Evolutionary conservation across 352 stramenopile species (phyloP).

Genomic region (Globisporangium mamillatum): DNA sequence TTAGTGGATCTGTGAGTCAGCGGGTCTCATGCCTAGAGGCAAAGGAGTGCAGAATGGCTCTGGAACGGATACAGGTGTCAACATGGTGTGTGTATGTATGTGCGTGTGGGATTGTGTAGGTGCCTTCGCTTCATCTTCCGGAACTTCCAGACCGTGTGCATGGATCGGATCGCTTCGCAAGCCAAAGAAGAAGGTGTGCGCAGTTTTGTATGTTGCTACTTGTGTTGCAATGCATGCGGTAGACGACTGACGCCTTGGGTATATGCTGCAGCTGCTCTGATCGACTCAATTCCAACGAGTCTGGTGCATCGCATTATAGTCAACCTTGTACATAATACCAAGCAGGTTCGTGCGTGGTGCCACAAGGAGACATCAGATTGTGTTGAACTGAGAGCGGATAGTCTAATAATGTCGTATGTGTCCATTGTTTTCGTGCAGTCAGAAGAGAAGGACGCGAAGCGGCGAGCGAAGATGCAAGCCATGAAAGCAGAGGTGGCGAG

Average conservation of each 20-base stretch:
- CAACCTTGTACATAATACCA: slow-evolving; percentile 56
- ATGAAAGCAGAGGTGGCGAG: slow-evolving; percentile 29
- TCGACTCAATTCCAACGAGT: slow-evolving; percentile 57
- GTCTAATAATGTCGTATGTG: not conserved
- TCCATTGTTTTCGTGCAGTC: slow-evolving; percentile 21
- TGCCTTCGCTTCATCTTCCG: slow-evolving; percentile 61
- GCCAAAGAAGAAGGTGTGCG: slow-evolving; percentile 58
- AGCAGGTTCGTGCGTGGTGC: slow-evolving; percentile 27
- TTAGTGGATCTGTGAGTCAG: slow-evolving; percentile 54
- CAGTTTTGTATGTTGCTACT: not conserved
- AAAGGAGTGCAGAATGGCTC: too few relatives aligned
- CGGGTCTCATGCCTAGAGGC: too few relatives aligned
- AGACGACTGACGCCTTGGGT: not conserved
- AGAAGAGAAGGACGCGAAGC: slow-evolving; percentile 34
- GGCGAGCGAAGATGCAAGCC: slow-evolving; percentile 28
- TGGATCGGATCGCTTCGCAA: slow-evolving; percentile 55
- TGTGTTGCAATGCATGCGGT: not conserved
- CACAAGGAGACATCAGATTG: not conserved
- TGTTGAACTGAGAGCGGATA: not conserved
- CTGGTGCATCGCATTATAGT: slow-evolving; percentile 70
- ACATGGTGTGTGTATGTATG: not conserved
- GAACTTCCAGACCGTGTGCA: slow-evolving; percentile 67
- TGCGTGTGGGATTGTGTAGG: slow-evolving; percentile 21
- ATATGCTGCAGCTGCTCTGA: slow-evolving; percentile 37
- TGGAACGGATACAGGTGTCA: too few relatives aligned